These are phyloP conservation scores for Curvularia lunata DNA, from an alignment of 2,329 filamentous ascomycete genomes.

Conservation along the genomic window DNA sequence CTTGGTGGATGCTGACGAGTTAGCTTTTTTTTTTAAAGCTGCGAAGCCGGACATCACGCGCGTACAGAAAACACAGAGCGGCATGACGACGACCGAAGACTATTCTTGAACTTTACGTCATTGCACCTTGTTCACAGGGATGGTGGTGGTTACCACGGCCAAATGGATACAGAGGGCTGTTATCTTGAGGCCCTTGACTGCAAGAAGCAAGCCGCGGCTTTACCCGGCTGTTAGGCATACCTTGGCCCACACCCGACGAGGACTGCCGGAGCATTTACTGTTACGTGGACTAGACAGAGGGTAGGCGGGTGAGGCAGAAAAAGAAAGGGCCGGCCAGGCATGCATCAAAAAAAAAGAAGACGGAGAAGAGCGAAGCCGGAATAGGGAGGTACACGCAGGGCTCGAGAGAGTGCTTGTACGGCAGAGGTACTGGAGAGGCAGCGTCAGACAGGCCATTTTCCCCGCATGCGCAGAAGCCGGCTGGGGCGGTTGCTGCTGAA, in stretches of 20 bases:
- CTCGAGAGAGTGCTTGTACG: conserved; percentile 9
- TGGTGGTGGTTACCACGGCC: not conserved
- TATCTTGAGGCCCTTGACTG: not conserved
- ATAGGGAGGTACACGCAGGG: conserved; percentile 24
- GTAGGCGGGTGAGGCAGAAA: not conserved
- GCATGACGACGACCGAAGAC: not conserved
- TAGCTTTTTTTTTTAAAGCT: not conserved
- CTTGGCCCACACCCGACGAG: not conserved
- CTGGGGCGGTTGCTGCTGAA: conserved; percentile 40
- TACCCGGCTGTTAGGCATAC: conserved; percentile 3
- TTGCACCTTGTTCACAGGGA: not conserved
- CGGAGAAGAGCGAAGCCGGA: conserved; percentile 14
- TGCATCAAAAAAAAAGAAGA: conserved; percentile 17
- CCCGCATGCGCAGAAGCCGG: conserved; percentile 36
- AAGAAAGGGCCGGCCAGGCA: not conserved
- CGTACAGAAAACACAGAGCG: not conserved
- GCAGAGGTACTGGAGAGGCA: not conserved
- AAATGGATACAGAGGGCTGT: not conserved
- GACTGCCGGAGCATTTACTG: not conserved
- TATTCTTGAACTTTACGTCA: conserved; percentile 3
- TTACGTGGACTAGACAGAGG: not conserved
- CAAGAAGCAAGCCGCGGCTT: conserved; percentile 13
- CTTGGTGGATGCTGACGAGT: not conserved
- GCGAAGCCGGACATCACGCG: conserved; percentile 1
- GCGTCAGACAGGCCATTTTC: conserved; percentile 10